A percentile compares a stretch with the other conserved stretches of the same genome.
Evolutionary conservation across 495 filamentous ascomycete species (phyloP).

Genomic region (Daldinia bambusicola): DNA sequence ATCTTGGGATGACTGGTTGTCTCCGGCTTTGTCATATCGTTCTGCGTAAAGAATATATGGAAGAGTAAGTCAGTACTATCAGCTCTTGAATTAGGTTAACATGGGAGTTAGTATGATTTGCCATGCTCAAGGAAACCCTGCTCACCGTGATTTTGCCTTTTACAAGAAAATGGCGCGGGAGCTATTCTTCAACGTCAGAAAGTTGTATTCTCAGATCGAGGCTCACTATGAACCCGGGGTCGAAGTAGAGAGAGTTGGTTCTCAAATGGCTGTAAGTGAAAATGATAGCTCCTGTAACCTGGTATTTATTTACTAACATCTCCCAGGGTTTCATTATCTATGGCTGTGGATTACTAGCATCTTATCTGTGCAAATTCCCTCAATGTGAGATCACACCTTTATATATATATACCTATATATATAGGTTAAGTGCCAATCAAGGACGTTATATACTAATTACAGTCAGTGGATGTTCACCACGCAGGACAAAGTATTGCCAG

Average conservation of each 20-base stretch:
- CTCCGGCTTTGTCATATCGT: constrained; percentile 63
- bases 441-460: constrained; percentile 3
- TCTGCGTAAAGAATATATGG: constrained; percentile 58
- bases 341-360: constrained; percentile 60
- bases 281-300: background rate
- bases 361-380: constrained; percentile 59
- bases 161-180: constrained; percentile 58
- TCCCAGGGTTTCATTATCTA: constrained; percentile 60
- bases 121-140: constrained; percentile 47
- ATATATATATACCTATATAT: background rate
- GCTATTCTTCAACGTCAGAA: constrained; percentile 59
- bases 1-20: constrained; percentile 61
- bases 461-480: constrained; percentile 51
- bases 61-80: constrained; percentile 50
- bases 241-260: constrained; percentile 57
- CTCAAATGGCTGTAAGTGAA: constrained; percentile 60
- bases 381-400: constrained; percentile 45
- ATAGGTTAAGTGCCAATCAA: background rate
- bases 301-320: constrained; percentile 13
- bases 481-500: constrained; percentile 43
- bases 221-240: constrained; percentile 55
- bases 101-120: constrained; percentile 53
- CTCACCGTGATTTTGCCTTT: constrained; percentile 51
- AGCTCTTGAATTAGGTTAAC: constrained; percentile 8
- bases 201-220: constrained; percentile 59